Evolutionary conservation across 2,329 filamentous ascomycete genomes (phyloP), one percentile per base, ranked within the genome.

Genomic region (Paecilomyces variotii): DNA sequence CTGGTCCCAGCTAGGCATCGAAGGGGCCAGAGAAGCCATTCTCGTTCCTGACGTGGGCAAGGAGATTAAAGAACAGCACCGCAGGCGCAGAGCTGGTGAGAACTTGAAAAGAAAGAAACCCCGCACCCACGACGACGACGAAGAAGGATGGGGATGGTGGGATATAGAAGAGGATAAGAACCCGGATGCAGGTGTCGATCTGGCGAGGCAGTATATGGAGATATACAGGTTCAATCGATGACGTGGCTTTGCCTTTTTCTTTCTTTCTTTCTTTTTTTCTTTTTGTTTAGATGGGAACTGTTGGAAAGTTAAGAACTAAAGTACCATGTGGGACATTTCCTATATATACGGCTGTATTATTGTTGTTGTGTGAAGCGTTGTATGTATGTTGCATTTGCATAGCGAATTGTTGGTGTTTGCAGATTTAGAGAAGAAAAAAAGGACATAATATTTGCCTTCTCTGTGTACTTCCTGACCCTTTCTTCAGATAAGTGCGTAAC

Each of bases 151-250:
- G 51, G 51, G 61, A 60, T 58, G 58, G 57, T 26, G 61, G 30
- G 58, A 59, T 28, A 62, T 62, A 25, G 70, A 71, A 11, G 66
- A 68, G 54, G 71, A 72, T 53, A 63, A 67, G 14, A 68, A 74
- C 65, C 64, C 68, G n/a, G 63, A 72, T 58, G 68, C 69, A 28
- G 74, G 73, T 1, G 68, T 68, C 32, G 75, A 78, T 70, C 62
- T 76, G 59, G 74, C 74, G 25, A 74, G 74, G 60, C 75, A 78
- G 63, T 77, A 75, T 61, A 77, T 77, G 73, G 75, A 78, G 65
- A 72, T 77, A 54, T 70, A 77, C 59, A 69, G 74, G 35, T 76
- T 78, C 54, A 76, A 74, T 63, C 69, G 74, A 58, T 77, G 58
- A 66, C 49, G 27, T 26, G 14, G 14, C 12, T 12, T 19, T 26